Evolutionary conservation across 2,329 filamentous ascomycete species (phyloP).

Genomic region (Microdochium nivale): DNA sequence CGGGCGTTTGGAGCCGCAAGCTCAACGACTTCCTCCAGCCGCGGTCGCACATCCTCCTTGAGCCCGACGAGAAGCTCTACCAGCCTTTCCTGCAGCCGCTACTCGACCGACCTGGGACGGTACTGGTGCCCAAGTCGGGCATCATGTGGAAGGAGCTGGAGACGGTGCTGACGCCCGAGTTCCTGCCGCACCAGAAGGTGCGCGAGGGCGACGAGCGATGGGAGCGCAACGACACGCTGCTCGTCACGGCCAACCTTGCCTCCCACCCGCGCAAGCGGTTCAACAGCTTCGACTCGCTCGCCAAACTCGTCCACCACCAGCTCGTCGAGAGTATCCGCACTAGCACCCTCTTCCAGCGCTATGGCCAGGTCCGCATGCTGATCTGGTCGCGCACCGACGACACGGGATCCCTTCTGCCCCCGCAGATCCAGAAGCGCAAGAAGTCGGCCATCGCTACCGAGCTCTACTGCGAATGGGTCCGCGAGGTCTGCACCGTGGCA

Average conservation of each 20-base stretch:
- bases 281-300: constrained; percentile 45
- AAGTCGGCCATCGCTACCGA: constrained; percentile 53
- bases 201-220: constrained; percentile 29
- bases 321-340: constrained; percentile 50
- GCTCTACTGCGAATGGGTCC: constrained; percentile 47
- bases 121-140: constrained; percentile 46
- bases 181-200: constrained; percentile 46
- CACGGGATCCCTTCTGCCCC: constrained; percentile 51
- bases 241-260: constrained; percentile 62
- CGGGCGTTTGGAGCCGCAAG: constrained; percentile 68
- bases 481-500: constrained; percentile 45
- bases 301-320: constrained; percentile 50
- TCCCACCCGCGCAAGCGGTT: constrained; percentile 42
- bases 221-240: constrained; percentile 59
- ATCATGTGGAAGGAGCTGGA: constrained; percentile 53
- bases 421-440: constrained; percentile 42
- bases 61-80: constrained; percentile 56
- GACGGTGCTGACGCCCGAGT: constrained; percentile 38
- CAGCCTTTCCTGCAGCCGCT: constrained; percentile 52
- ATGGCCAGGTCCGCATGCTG: constrained; percentile 73
- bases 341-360: constrained; percentile 58
- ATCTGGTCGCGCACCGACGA: constrained; percentile 61
- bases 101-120: constrained; percentile 35
- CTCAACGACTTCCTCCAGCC: constrained; percentile 70
- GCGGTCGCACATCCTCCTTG: constrained; percentile 74